Base-by-base conservation (phyloP, 1,284 basidiomycete species). In the Bondarzewia mesenterica region DNA sequence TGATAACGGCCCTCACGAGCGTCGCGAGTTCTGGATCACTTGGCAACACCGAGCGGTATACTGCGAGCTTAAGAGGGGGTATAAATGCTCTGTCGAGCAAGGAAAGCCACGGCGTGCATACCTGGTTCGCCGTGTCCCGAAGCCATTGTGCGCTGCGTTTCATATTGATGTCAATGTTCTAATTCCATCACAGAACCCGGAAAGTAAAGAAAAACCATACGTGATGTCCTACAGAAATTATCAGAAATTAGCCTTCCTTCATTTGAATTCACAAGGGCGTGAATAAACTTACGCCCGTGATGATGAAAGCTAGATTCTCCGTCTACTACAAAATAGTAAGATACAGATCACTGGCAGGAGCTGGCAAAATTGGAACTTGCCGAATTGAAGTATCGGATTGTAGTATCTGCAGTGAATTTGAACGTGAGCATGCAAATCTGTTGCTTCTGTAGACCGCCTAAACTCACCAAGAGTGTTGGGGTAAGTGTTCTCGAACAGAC, bases 51-150 rank as follows among this genome's bases (percentile, higher is more conserved):
- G 69, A 58, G 51, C 75, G 74, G 60, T 88, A 87, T 46, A 82
- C 80, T 15, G 81, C 78, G 54, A 88, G 82, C 78, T 86, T 47
- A 20, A 16, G 47, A 32, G 42, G 42, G 22, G 25, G 40, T n/a
- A 51, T 56, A 38, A 58, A 36, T 18, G 48, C 20, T 14, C 8
- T 8, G 10, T 45, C 18, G 39, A 41, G 22, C 39, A 41, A 35
- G 42, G 23, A 16, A n/a, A 25, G n/a, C 42, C 25, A n/a, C 7
- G 10, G 15, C 15, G 25, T 42, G 54, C 63, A 20, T 47, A 77
- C 82, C 65, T 86, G 83, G 56, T 87, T 87, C n/a, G 77, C 82
- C 18, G 84, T 85, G 57, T 87, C 84, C 44, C 85, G 76, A 42
- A 87, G 68, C 84, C 84, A 65, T 50, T 65, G 63, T 1, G 63